Percentiles rank a stretch among this genome's conserved stretches.
These are phyloP conservation scores for Vigna hirtella DNA, from an alignment of 306 rosid species.

Conservation along the genomic window DNA sequence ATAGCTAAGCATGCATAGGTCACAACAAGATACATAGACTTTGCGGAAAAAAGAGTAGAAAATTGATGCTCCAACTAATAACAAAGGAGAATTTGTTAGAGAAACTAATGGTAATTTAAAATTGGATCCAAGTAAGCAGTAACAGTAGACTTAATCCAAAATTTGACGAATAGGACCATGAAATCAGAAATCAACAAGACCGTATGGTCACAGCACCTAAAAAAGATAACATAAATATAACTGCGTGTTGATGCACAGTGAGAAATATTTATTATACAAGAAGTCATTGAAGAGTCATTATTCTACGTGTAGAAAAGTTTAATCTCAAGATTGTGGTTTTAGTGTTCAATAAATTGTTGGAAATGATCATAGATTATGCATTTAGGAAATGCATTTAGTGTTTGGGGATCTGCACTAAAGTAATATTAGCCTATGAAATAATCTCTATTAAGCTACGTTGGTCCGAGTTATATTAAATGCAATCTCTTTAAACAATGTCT, in stretches of 20 bases:
- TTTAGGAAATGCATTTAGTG: not conserved
- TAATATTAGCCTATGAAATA: not conserved
- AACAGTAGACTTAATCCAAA: not conserved
- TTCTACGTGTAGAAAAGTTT: not conserved
- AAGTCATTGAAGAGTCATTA: not conserved
- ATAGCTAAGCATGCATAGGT: not conserved
- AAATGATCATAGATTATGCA: not conserved
- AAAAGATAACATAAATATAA: not conserved
- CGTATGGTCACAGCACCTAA: not conserved
- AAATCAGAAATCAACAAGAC: conserved; percentile 1
- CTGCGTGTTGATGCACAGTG: not conserved
- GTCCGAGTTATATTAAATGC: too few relatives aligned
- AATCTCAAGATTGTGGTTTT: not conserved
- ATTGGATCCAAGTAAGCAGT: conserved; percentile 2
- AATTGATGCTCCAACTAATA: not conserved
- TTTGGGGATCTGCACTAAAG: not conserved
- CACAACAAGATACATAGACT: not conserved
- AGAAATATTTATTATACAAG: not conserved
- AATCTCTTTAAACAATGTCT: too few relatives aligned
- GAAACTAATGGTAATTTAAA: not conserved
- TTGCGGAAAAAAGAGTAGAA: not conserved
- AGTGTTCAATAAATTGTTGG: not conserved
- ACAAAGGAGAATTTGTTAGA: not conserved
- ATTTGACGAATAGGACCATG: not conserved
- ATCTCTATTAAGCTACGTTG: not conserved